Evolutionary conservation across 805 yeast genomes (phyloP).

Genomic region (Kodamaea jinghongensis): DNA sequence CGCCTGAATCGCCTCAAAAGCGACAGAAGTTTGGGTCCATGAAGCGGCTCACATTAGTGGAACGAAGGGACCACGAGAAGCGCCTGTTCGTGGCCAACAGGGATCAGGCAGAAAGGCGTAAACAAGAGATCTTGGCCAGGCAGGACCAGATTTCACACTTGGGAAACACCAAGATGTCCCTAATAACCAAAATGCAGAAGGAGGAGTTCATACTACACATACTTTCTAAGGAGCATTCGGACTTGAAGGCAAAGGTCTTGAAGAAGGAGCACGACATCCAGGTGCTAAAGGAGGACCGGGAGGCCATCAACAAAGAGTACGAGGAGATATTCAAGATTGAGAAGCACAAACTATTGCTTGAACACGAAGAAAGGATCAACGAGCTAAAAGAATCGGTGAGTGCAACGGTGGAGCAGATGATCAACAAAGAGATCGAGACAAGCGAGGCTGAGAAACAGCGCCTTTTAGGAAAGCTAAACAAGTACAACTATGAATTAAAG

Average conservation of each 20-base stretch:
- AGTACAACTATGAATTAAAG: conserved; percentile 1
- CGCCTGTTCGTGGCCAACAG: not conserved
- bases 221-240: conserved; percentile 9
- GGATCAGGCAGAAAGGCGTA: not conserved
- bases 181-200: conserved; percentile 15
- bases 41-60: conserved; percentile 4
- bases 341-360: conserved; percentile 16
- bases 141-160: conserved; percentile 10
- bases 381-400: conserved; percentile 28
- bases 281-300: conserved; percentile 7
- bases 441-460: conserved; percentile 9
- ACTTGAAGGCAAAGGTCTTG: conserved; percentile 6
- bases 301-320: conserved; percentile 3
- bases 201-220: conserved; percentile 15
- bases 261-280: conserved; percentile 7
- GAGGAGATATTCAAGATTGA: conserved; percentile 9
- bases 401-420: conserved; percentile 36
- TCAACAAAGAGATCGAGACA: conserved; percentile 29
- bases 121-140: conserved; percentile 2
- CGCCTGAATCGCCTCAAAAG: conserved; percentile 8
- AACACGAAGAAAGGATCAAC: conserved; percentile 23
- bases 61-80: conserved; percentile 2
- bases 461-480: not conserved
- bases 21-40: conserved; percentile 4
- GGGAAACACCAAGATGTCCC: conserved; percentile 11